These are phyloP conservation scores for Vigna trinervia DNA, from an alignment of 306 rosid species.

Conservation along the genomic window DNA sequence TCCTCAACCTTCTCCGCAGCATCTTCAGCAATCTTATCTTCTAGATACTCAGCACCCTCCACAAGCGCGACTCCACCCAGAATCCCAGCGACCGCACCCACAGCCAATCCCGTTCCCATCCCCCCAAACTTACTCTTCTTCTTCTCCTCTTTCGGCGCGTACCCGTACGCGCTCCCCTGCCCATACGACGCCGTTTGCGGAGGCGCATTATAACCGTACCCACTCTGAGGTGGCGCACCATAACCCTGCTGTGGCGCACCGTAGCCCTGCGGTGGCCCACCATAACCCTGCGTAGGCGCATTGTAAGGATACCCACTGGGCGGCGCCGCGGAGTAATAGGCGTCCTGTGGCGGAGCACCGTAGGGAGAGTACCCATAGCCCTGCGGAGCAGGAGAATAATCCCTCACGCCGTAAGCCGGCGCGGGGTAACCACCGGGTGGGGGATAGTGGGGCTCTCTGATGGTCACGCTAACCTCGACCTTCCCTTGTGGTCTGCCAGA, in stretches of 20 bases:
- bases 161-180: slow-evolving; percentile 45
- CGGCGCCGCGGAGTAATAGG: slow-evolving; percentile 43
- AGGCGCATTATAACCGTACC: slow-evolving; percentile 39
- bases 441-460: slow-evolving; percentile 57
- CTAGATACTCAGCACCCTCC: slow-evolving; percentile 68
- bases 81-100: slow-evolving; percentile 78
- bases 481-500: slow-evolving; percentile 90
- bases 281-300: slow-evolving; percentile 34
- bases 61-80: slow-evolving; percentile 76
- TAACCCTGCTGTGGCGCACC: slow-evolving; percentile 15
- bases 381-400: slow-evolving; percentile 48
- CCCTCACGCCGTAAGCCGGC: slow-evolving; percentile 70
- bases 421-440: slow-evolving; percentile 54
- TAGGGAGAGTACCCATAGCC: slow-evolving; percentile 46
- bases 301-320: slow-evolving; percentile 39
- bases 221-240: background rate
- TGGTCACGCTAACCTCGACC: slow-evolving; percentile 56
- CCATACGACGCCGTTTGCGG: slow-evolving; percentile 49
- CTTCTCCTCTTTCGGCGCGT: slow-evolving; percentile 45
- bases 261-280: slow-evolving; percentile 6
- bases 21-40: slow-evolving; percentile 70
- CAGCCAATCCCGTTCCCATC: slow-evolving; percentile 94
- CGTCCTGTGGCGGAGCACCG: slow-evolving; percentile 41
- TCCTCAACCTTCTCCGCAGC: slow-evolving; percentile 73
- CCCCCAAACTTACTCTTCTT: slow-evolving; percentile 85